Evolutionary conservation across 768 basidiomycete species (phyloP), one percentile per base, ranked within the genome.

Genomic region (Leccinum olivaceopallidum): DNA sequence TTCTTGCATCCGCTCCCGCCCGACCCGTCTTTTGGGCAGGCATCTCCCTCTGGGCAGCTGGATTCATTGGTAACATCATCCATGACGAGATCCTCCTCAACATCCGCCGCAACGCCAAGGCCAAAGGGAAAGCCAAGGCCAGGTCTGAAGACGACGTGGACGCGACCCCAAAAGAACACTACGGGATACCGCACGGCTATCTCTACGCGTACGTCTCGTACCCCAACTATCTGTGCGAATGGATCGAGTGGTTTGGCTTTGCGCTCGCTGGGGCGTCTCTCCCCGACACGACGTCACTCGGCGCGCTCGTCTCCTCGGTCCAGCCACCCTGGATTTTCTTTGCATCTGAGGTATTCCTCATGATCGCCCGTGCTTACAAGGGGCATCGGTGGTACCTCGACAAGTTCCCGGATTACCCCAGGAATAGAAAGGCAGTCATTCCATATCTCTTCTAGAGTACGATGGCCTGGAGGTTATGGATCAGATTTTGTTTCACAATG

Each of bases 141-240:
- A 75, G 69, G 57, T 69, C 64, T 1, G 69, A 76, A 55, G 67
- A 63, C 60, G 34, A 69, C 66, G 56, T 68, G 20, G 50, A 62
- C 62, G 64, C 60, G 50, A 60, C 70, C 22, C 60, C 62, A 24
- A 73, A 71, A 47, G 83, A 85, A 53, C 79, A 91, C 73, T 93
- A 93, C 70, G 86, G 87, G 5, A 87, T 95, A 60, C 94, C 96
- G 0, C 82, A 88, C 55, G 92, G 90, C 0, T 81, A 85, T 22
- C 77, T 96, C 18, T 97, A 90, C 79, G 67, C 72, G 48, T 87
- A 84, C 69, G 78, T 98, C 67, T 93, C 94, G 6, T 96, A 88
- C 76, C 96, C 96, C 10, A 94, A 97, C 73, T 98, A 98, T 76
- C 77, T 94, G 20, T 94, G 89, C 75, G 96, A 98, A 71, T 98